Conservation (phyloP, 2,329 filamentous ascomycete genomes). For the Penicillium sp. region DNA sequence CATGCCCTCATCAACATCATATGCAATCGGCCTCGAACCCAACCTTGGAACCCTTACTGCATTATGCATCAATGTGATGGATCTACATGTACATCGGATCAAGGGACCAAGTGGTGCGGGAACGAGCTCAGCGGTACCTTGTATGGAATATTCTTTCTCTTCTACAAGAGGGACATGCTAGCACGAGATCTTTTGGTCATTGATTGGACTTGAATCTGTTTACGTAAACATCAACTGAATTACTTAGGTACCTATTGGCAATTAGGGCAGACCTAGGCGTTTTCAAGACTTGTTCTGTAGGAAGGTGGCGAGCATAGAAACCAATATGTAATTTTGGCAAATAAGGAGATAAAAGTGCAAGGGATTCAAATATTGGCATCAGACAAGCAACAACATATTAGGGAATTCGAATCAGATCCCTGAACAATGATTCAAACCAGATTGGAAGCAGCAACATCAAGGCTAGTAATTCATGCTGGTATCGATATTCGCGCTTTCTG, state of each 20-base stretch:
- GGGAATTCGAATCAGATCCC: not conserved
- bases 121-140: not conserved
- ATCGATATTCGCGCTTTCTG: slow-evolving; percentile 1
- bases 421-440: not conserved
- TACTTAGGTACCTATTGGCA: not conserved
- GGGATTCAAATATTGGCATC: not conserved
- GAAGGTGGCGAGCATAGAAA: not conserved
- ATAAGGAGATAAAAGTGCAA: not conserved
- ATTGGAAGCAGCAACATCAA: slow-evolving; percentile 14
- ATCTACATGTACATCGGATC: not conserved
- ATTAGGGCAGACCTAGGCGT: not conserved
- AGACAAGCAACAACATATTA: slow-evolving; percentile 6
- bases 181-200: not conserved
- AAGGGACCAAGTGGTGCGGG: not conserved
- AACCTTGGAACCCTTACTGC: slow-evolving; percentile 6
- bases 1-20: not conserved
- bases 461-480: slow-evolving; percentile 13
- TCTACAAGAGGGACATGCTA: not conserved
- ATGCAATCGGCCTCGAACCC: not conserved
- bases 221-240: not conserved
- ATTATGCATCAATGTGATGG: not conserved
- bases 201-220: not conserved
- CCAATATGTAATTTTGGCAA: slow-evolving; percentile 4
- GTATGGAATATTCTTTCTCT: not conserved
- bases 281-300: not conserved